Conservation (phyloP, 768 basidiomycete genomes). For the Agrocybe praecox region DNA sequence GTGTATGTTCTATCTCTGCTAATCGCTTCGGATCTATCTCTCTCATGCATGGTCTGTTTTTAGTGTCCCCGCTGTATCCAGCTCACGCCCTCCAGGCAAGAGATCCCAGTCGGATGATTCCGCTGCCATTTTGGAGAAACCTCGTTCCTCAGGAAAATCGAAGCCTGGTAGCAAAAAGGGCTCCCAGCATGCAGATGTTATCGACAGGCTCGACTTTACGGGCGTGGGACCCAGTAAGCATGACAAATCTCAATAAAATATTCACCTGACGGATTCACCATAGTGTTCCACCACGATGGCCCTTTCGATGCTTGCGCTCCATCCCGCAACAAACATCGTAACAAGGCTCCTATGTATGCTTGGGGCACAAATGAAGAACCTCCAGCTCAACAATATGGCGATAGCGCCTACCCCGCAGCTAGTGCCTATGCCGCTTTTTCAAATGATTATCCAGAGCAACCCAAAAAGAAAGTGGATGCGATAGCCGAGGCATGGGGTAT, state of each 20-base stretch:
- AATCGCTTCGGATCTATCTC: constrained; percentile 7
- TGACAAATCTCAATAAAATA: constrained; percentile 2
- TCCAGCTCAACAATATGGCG: constrained; percentile 33
- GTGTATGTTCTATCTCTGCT: constrained; percentile 38
- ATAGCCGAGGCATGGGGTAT: constrained; percentile 94
- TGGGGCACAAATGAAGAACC: constrained; percentile 56
- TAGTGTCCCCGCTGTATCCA: constrained; percentile 17
- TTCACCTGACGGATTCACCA: constrained; percentile 13
- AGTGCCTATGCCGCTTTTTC: constrained; percentile 49
- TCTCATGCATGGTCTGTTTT: constrained; percentile 15
- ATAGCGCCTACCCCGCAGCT: constrained; percentile 57
- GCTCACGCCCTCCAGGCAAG: constrained; percentile 35
- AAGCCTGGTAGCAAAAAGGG: constrained; percentile 66
- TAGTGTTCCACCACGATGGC: constrained; percentile 92
- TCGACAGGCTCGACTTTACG: constrained; percentile 86
- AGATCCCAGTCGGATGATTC: constrained; percentile 54
- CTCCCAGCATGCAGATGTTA: constrained; percentile 84
- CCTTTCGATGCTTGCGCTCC: constrained; percentile 93
- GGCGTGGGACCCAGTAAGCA: constrained; percentile 80
- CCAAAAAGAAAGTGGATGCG: constrained; percentile 87
- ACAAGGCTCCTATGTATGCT: constrained; percentile 82
- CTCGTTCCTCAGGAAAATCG: constrained; percentile 29
- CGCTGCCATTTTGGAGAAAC: constrained; percentile 35
- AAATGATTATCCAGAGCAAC: constrained; percentile 55
- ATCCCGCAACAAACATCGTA: constrained; percentile 80